phyloP scores from a whole-genome alignment of 2,329 filamentous ascomycete species.

The Diaporthe ilicicola region DNA sequence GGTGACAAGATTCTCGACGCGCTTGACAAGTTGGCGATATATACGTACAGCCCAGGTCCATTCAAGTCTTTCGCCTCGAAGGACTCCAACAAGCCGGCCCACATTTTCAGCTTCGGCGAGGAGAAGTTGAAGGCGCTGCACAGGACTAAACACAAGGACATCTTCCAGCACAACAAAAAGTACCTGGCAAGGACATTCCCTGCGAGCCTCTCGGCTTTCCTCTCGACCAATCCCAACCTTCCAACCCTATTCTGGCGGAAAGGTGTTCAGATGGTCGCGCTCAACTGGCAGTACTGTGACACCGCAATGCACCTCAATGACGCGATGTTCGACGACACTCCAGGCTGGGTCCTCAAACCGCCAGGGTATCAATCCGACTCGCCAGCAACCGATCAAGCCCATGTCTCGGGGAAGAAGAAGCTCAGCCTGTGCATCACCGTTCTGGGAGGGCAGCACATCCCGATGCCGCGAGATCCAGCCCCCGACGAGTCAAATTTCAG shows the following conservation, averaged over 20 bases:
- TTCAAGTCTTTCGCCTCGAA: constrained; percentile 71
- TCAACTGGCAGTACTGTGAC: constrained; percentile 97
- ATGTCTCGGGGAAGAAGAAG: constrained; percentile 57
- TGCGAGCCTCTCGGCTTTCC: constrained; percentile 72
- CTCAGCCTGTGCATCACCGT: constrained; percentile 77
- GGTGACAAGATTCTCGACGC: constrained; percentile 66
- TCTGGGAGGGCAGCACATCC: constrained; percentile 79
- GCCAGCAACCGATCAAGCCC: constrained; percentile 48
- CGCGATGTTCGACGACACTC: constrained; percentile 90
- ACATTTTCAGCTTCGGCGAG: constrained; percentile 91
- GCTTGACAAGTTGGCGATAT: constrained; percentile 80
- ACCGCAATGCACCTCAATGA: constrained; percentile 96
- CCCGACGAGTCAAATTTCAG: constrained; percentile 41
- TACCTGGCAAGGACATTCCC: constrained; percentile 95
- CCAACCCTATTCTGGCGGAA: constrained; percentile 90
- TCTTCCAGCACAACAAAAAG: constrained; percentile 87
- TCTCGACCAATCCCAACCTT: constrained; percentile 88
- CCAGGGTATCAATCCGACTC: constrained; percentile 69
- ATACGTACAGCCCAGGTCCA: constrained; percentile 78
- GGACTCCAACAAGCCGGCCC: constrained; percentile 64
- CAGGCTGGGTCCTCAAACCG: constrained; percentile 89
- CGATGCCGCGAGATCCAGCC: constrained; percentile 54
- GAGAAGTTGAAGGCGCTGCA: constrained; percentile 71
- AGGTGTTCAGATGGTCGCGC: constrained; percentile 97
- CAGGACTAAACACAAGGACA: constrained; percentile 71